Conservation (phyloP, 1,284 basidiomycete species). For the Cutaneotrichosporon cyanovorans region DNA sequence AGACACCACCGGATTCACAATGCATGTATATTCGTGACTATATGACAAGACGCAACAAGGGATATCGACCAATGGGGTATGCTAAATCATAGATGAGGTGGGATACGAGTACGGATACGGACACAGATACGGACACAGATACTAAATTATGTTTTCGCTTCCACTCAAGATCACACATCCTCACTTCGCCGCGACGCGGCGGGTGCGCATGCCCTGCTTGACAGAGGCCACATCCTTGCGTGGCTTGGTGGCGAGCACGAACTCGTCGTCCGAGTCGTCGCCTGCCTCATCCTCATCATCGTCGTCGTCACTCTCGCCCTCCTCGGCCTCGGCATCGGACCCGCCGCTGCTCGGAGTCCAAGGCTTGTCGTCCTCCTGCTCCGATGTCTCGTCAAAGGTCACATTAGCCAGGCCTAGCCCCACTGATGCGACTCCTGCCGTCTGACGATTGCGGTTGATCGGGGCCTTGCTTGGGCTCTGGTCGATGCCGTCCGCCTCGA, state of each 20-base stretch:
- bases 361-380: constrained; percentile 8
- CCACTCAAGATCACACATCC: too few species aligned
- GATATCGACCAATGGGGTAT: too few species aligned
- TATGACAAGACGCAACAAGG: neutral
- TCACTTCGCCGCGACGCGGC: too few species aligned
- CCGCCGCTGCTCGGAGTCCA: constrained; percentile 9
- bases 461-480: constrained; percentile 9
- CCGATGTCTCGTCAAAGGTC: constrained; percentile 25
- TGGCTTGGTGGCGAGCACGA: constrained; percentile 17
- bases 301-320: constrained; percentile 12
- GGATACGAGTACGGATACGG: too few species aligned
- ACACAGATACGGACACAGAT: too few species aligned
- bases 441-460: constrained; percentile 13
- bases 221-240: constrained; percentile 10
- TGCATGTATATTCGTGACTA: constrained; percentile 1
- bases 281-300: constrained; percentile 7
- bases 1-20: neutral
- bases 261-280: constrained; percentile 18
- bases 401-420: constrained; percentile 40
- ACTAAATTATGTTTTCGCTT: too few species aligned
- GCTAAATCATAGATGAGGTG: neutral
- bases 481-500: constrained; percentile 1
- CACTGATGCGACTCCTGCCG: constrained; percentile 24
- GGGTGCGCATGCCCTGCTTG: constrained; percentile 10
- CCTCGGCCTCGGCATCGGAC: constrained; percentile 12